Conservation (phyloP, 345 rosid species). For the Eucalyptus victrix region DNA sequence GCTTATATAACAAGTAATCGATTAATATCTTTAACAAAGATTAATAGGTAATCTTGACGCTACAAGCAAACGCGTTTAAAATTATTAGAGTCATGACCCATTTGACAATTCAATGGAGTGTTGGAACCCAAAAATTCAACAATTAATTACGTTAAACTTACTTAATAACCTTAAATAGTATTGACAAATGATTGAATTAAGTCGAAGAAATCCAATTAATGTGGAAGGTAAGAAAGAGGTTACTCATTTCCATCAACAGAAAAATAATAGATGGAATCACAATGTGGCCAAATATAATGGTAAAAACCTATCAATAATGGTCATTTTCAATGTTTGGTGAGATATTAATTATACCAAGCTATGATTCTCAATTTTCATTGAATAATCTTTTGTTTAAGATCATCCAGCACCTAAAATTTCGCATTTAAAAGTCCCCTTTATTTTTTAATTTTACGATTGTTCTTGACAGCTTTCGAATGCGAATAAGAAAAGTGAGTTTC, state of each 20-base stretch:
- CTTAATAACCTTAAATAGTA: background rate
- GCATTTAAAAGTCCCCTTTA: background rate
- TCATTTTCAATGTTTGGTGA: background rate
- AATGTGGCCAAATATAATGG: rapidly evolving
- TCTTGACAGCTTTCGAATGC: background rate
- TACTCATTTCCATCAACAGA: rapidly evolving
- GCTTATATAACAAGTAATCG: rapidly evolving
- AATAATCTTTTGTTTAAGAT: background rate
- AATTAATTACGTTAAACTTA: background rate
- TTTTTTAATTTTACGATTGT: background rate
- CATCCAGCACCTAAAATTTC: background rate
- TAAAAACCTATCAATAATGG: background rate
- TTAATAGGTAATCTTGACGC: rapidly evolving
- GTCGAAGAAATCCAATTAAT: background rate
- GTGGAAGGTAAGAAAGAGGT: background rate
- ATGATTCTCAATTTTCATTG: background rate
- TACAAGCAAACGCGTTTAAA: background rate
- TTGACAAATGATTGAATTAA: background rate
- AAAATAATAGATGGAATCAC: background rate
- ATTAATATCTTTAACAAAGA: background rate
- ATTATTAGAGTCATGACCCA: rapidly evolving
- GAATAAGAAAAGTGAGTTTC: background rate
- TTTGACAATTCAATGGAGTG: background rate
- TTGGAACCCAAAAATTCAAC: background rate
- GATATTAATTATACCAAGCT: background rate